Evolutionary conservation across 2,329 filamentous ascomycete genomes (phyloP).

Genomic region (Colletotrichum sp.): DNA sequence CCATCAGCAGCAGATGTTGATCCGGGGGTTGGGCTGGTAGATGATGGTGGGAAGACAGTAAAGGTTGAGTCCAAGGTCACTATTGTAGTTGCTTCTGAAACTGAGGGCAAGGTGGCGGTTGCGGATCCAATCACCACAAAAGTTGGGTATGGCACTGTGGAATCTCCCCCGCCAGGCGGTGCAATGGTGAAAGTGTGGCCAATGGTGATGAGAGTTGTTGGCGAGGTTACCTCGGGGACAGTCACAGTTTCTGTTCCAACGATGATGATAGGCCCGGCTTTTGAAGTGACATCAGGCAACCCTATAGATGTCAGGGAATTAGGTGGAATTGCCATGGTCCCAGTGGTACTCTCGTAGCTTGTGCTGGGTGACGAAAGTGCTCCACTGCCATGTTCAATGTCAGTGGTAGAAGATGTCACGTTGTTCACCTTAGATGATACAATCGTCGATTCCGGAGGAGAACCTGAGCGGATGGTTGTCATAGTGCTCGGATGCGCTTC

Average conservation of each 20-base stretch:
- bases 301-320: neutral
- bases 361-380: fast-evolving
- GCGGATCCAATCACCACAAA: neutral
- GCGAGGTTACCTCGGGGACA: fast-evolving
- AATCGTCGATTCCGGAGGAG: neutral
- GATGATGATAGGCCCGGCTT: fast-evolving
- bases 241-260: neutral
- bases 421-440: fast-evolving
- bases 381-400: neutral
- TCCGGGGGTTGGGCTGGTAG: fast-evolving
- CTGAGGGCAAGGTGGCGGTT: neutral
- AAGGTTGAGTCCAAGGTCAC: neutral
- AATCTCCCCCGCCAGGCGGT: fast-evolving
- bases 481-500: neutral
- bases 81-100: neutral
- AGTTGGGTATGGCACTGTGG: neutral
- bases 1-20: neutral
- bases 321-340: fast-evolving
- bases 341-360: neutral
- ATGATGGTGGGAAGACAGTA: fast-evolving
- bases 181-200: neutral
- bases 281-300: neutral
- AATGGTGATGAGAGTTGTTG: neutral
- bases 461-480: neutral
- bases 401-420: fast-evolving